Conservation (phyloP, 257 asterid genomes). For the Scutellaria baicalensis region DNA sequence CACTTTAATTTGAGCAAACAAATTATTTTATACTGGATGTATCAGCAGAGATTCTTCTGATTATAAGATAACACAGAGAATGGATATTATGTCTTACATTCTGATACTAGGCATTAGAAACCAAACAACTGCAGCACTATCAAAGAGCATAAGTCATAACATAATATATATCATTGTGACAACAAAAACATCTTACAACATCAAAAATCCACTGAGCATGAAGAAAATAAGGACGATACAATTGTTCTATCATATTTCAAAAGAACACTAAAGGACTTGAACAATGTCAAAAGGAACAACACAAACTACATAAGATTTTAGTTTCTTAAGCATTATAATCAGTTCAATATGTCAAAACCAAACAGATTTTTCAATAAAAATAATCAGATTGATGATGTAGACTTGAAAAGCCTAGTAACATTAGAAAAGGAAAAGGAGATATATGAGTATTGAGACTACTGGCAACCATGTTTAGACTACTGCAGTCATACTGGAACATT, state of each 20-base stretch:
- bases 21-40: conserved; percentile 7
- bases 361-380: neutral
- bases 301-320: neutral
- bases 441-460: neutral
- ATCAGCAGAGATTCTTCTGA: neutral
- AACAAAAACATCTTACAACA: neutral
- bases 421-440: neutral
- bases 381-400: neutral
- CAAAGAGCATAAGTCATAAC: neutral
- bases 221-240: neutral
- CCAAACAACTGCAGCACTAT: neutral
- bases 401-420: conserved; percentile 1
- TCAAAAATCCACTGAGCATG: neutral
- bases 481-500: neutral
- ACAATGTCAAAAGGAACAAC: neutral
- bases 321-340: neutral
- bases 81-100: neutral
- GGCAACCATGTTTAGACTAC: neutral
- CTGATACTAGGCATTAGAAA: conserved; percentile 8
- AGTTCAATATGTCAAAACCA: neutral
- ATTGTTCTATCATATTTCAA: neutral
- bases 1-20: neutral
- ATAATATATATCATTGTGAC: neutral
- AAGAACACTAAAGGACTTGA: neutral
- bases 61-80: neutral